Evolutionary conservation across 75 land plant genomes (phyloP), one percentile per base, ranked within the genome.

Genomic region (Cunninghamia lanceolata): DNA sequence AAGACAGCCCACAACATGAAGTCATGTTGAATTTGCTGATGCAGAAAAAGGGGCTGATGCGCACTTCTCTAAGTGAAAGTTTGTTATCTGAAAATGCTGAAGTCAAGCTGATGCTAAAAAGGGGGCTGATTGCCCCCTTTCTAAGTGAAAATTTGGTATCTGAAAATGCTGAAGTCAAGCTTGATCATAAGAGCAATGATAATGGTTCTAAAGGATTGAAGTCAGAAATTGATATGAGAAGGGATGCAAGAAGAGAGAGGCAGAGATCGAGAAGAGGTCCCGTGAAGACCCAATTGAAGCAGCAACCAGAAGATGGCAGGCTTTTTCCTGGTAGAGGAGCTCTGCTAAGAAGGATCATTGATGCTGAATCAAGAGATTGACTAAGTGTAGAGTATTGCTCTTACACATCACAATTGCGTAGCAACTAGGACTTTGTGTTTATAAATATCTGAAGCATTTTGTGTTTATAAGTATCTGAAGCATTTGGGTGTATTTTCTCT

Each of bases 311-410:
- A 70, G 15, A 66, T 59, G 14, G 16, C 35, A 90, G 83, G 83
- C 91, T 89, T 36, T 93, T 95, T 38, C 95, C 95, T 45, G 96
- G 96, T 17, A 89, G 96, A 15, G 89, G 87, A 86, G 85, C 87
- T 15, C 89, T 95, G 54, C 85, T 91, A n/a, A 90, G 47, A 15
- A 87, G 82, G 82, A 36, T 89, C 56, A 73, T 56, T 9, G 50
- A 45, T 25, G 82, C 82, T 45, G 82, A 45, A 43, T 42, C 47
- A 28, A 28, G 1, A 43, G 47, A 28, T 42, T 42, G 34, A 34
- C 34, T 43, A n/a, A 42, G 10, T 80, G 16, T 42, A 80, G 82
- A 11, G 46, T 43, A 80, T 79, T 43, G 82, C 40, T 28, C 30
- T 21, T 80, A 80, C 47, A 42, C 14, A 34, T 30, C 16, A 32